phyloP scores from a whole-genome alignment of 2,329 filamentous ascomycete species.

The Epichloe sylvatica region DNA sequence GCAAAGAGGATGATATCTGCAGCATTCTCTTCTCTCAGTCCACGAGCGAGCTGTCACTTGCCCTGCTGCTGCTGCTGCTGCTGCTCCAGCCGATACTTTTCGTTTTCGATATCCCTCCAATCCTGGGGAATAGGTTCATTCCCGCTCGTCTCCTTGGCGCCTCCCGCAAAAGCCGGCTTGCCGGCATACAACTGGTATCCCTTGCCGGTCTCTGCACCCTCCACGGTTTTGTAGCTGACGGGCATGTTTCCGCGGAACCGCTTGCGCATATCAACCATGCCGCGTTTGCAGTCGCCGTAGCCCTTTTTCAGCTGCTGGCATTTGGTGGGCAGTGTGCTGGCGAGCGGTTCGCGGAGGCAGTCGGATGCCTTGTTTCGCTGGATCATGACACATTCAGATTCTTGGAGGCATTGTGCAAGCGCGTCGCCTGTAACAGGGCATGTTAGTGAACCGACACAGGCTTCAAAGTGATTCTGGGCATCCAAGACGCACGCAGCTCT shows the following conservation, averaged over 20 bases:
- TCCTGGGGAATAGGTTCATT: slow-evolving; percentile 48
- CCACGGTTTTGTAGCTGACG: slow-evolving; percentile 49
- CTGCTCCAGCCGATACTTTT: slow-evolving; percentile 34
- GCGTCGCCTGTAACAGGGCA: slow-evolving; percentile 53
- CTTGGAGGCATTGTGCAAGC: slow-evolving; percentile 85
- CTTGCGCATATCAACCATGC: slow-evolving; percentile 97
- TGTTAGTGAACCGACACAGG: not conserved
- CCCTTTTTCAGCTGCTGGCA: slow-evolving; percentile 91
- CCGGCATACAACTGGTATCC: slow-evolving; percentile 69
- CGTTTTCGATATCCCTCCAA: slow-evolving; percentile 53
- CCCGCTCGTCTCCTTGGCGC: slow-evolving; percentile 51
- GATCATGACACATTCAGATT: slow-evolving; percentile 92
- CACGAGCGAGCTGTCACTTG: not conserved
- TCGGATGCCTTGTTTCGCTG: slow-evolving; percentile 75
- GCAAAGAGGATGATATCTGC: not conserved
- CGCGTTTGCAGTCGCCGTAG: slow-evolving; percentile 88
- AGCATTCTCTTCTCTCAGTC: no score
- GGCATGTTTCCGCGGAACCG: slow-evolving; percentile 91
- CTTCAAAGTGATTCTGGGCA: no score
- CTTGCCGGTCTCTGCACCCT: slow-evolving; percentile 38
- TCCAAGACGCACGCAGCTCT: slow-evolving; percentile 65
- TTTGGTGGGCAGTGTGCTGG: slow-evolving; percentile 66
- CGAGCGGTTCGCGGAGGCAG: slow-evolving; percentile 71
- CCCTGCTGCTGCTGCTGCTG: slow-evolving; percentile 11
- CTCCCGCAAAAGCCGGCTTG: slow-evolving; percentile 51